Base-by-base conservation (phyloP, 177 flowering plant genomes). In the Vitis hybrid region DNA sequence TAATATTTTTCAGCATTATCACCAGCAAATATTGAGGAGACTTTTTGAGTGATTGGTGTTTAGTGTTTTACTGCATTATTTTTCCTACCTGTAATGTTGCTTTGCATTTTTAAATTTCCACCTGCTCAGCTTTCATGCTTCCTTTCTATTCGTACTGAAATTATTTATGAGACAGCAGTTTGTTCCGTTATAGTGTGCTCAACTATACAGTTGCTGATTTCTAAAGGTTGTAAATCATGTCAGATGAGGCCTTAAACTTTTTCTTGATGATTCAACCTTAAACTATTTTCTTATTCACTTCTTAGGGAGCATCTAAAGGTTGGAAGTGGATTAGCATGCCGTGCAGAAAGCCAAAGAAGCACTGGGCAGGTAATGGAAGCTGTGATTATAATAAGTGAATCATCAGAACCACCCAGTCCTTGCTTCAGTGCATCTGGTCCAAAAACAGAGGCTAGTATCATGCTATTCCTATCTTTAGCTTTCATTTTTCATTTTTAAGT, bases 281-380 rank as follows among this genome's bases (percentile, higher is more conserved):
- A 33, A 11, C 19, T 14, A 52, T 10, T 14, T 18, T 10, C 13
- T 10, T 70, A 31, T 14, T 70, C 67, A 63, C 59, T 59, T 75
- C 31, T 45, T 51, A 90, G 97, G 66, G 87, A 83, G 55, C 59
- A 72, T 66, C 74, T 88, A 60, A 92, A 86, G 80, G 72, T 83
- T 72, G 97, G 97, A 39, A 82, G 70, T 69, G 98, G 93, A 74
- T 70, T 73, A 56, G 85, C 84, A 72, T 78, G 72, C 72, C 50
- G 68, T 71, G 20, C 58, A 50, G 84, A 78, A 65, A 79, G 70
- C 55, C 57, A 62, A 26, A 76, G 66, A 70, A 76, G 60, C 70
- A 49, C 67, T 20, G 82, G 78, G 55, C 79, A 79, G 55, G 67
- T 78, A 63, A 71, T 87, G 76, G 99, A 94, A 80, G 96, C 79